Percentiles rank a stretch among this genome's conserved stretches.
These are phyloP conservation scores for Amaranthus tricolor DNA, from an alignment of 179 eudicot species.

Conservation along the genomic window DNA sequence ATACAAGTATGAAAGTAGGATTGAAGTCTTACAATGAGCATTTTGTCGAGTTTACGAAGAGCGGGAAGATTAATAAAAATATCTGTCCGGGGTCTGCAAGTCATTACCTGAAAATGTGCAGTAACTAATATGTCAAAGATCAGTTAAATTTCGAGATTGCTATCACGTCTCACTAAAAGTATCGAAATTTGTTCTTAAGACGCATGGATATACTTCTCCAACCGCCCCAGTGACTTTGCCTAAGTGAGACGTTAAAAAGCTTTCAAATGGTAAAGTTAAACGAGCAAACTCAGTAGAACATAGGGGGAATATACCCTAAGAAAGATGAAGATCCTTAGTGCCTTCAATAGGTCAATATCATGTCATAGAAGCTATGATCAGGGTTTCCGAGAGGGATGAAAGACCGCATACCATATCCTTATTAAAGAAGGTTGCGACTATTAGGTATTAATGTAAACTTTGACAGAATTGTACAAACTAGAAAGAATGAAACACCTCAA, in stretches of 20 bases:
- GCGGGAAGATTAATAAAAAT: constrained; percentile 81
- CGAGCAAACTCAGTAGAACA: too few relatives aligned
- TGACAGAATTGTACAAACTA: neutral
- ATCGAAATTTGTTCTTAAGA: neutral
- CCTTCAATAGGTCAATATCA: too few relatives aligned
- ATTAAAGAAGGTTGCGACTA: too few relatives aligned
- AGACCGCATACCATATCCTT: too few relatives aligned
- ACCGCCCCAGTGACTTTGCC: too few relatives aligned
- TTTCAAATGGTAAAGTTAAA: too few relatives aligned
- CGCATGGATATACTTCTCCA: neutral
- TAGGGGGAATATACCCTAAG: too few relatives aligned
- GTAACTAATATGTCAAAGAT: neutral
- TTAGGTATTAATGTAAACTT: too few relatives aligned
- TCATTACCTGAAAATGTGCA: constrained; percentile 59
- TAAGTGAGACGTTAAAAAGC: too few relatives aligned
- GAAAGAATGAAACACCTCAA: constrained; percentile 51
- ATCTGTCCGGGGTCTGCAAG: constrained; percentile 77
- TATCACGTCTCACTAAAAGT: neutral
- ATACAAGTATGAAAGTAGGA: neutral
- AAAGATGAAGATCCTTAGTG: too few relatives aligned
- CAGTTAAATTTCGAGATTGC: neutral
- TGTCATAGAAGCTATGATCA: too few relatives aligned
- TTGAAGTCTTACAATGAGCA: constrained; percentile 68
- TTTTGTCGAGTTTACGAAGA: constrained; percentile 72
- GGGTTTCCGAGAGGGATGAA: too few relatives aligned